Evolutionary conservation across 2,329 filamentous ascomycete genomes (phyloP), one percentile per base, ranked within the genome.

Genomic region (Fusarium hainanense): DNA sequence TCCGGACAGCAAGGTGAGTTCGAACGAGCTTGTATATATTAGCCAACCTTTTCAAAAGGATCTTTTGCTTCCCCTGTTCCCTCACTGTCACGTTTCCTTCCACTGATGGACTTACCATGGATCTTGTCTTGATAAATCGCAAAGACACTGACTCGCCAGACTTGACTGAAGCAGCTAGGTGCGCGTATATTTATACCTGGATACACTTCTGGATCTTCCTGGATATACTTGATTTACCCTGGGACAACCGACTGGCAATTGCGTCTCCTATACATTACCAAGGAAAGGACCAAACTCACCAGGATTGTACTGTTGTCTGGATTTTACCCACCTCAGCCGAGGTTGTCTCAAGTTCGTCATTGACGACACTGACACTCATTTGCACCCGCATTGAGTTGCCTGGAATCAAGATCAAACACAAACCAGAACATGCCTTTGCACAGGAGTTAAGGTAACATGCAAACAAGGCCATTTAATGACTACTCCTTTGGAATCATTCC

Each of bases 1-100:
- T 82, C 82, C 77, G 82, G 84, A 84, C 84, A 86, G 84, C 83
- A 81, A 83, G 84, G 84, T 85, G 80, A 85, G 84, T 82, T 72
- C 74, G 75, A 78, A 62, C 34, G 79, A 81, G 81, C 82, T 81
- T 86, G 84, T 85, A 85, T 82, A 85, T 85, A 84, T 80, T 79
- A 79, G 78, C 80, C 80, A 83, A 80, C 76, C 78, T 73, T 74
- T 69, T 80, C 78, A 81, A 82, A 77, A 77, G 77, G 75, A 75
- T 73, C 67, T 72, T 69, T 68, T 72, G 62, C 66, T 54, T 43
- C 68, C 65, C 60, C 52, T 48, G 49, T 40, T 41, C 41, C 21
- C 34, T 47, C 30, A 47, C 43, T 55, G 44, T 52, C 51, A 55
- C 30, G 25, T 68, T 66, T 56, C 34, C 23, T 61, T 63, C 69